phyloP scores from a whole-genome alignment of 208 protist species.

The Willaertia magna region DNA sequence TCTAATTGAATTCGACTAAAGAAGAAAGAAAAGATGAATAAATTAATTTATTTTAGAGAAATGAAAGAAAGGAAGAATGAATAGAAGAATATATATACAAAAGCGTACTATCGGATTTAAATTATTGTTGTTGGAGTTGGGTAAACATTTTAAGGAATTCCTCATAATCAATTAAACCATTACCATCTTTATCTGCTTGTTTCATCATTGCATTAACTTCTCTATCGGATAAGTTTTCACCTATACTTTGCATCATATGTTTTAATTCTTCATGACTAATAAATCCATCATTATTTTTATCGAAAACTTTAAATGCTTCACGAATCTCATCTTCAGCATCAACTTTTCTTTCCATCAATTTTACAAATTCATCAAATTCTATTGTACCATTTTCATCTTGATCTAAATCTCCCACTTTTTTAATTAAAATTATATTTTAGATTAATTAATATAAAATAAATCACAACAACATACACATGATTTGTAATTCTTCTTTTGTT shows the following conservation, averaged over 20 bases:
- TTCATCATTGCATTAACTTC: constrained; percentile 70
- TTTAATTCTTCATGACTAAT: constrained; percentile 77
- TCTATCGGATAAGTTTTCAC: constrained; percentile 68
- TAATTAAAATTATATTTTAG: constrained; percentile 67
- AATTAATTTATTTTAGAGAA: too few species aligned
- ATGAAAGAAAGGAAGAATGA: too few species aligned
- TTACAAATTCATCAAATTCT: constrained; percentile 56
- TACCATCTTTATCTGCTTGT: constrained; percentile 66
- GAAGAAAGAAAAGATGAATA: too few species aligned
- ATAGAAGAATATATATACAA: too few species aligned
- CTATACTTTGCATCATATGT: constrained; percentile 76
- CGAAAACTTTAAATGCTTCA: constrained; percentile 79
- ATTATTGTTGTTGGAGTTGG: too few species aligned
- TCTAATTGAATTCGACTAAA: too few species aligned
- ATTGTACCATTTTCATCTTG: constrained; percentile 67
- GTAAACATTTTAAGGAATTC: constrained; percentile 50
- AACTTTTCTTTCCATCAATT: not conserved
- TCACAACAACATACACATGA: constrained; percentile 8
- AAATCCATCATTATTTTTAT: constrained; percentile 72
- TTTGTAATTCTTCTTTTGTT: constrained; percentile 16
- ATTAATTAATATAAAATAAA: constrained; percentile 74
- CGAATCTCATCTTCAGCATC: constrained; percentile 58
- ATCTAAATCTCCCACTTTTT: constrained; percentile 77
- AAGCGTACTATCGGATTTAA: too few species aligned
- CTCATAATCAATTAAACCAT: constrained; percentile 77